These are phyloP conservation scores for Cymbomonas tetramitiformis DNA, from an alignment of 139 green algal species.

Conservation along the genomic window DNA sequence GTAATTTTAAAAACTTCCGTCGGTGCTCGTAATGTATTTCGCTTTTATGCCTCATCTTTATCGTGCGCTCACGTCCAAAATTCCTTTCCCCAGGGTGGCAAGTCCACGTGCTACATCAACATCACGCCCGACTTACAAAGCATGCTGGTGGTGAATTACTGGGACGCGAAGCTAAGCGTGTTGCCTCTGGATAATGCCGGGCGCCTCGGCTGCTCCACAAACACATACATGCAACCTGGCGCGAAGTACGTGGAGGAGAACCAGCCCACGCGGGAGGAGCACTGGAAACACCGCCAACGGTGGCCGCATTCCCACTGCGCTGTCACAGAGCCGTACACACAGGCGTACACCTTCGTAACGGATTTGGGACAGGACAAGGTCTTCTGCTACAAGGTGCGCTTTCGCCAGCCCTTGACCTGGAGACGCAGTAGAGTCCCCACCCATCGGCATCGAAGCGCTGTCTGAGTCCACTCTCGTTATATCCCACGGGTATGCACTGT, in stretches of 20 bases:
- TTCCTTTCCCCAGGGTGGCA: too few relatives aligned
- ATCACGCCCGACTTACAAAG: background rate
- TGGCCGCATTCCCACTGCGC: constrained; percentile 23
- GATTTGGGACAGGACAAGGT: constrained; percentile 18
- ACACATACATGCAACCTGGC: constrained; percentile 7
- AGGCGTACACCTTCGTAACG: constrained; percentile 5
- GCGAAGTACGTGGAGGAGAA: constrained; percentile 10
- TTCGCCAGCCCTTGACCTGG: too few relatives aligned
- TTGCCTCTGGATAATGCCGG: background rate
- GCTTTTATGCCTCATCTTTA: too few relatives aligned
- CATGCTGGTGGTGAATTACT: constrained; percentile 17
- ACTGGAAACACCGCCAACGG: constrained; percentile 18
- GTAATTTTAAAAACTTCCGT: too few relatives aligned
- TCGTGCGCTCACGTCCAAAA: too few relatives aligned
- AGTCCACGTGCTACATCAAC: constrained; percentile 19
- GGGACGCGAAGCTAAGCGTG: constrained; percentile 15
- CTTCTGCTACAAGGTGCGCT: constrained; percentile 1
- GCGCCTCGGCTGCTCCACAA: background rate
- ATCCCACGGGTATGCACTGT: too few relatives aligned
- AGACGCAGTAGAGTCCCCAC: too few relatives aligned
- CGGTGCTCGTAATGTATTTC: too few relatives aligned
- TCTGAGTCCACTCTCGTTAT: too few relatives aligned
- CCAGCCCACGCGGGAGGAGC: constrained; percentile 15
- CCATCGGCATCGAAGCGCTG: too few relatives aligned
- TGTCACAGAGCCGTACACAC: constrained; percentile 20